phyloP scores from a whole-genome alignment of 441 rosid species.

The California macrophylla region DNA sequence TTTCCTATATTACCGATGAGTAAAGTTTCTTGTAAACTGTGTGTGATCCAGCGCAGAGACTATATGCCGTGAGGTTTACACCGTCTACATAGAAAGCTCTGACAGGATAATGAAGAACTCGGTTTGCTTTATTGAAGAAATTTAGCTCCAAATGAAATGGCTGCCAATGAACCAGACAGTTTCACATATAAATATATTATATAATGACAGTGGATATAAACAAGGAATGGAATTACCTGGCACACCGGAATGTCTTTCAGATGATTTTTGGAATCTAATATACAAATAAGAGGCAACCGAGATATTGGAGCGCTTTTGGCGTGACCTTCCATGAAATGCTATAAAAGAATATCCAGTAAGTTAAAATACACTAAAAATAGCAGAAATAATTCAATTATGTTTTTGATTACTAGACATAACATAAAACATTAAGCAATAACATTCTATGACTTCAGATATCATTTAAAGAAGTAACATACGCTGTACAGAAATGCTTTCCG shows the following conservation, averaged over 20 bases:
- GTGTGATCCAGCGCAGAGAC: slow-evolving; percentile 80
- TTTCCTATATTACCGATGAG: slow-evolving; percentile 51
- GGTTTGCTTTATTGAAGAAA: slow-evolving; percentile 85
- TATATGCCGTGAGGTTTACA: slow-evolving; percentile 75
- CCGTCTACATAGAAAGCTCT: slow-evolving; percentile 90
- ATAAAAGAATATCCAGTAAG: slow-evolving; percentile 17
- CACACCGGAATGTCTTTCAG: slow-evolving; percentile 82
- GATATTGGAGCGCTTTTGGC: slow-evolving; percentile 88
- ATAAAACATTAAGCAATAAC: neutral
- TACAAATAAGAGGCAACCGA: slow-evolving; percentile 74
- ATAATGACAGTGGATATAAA: slow-evolving; percentile 8
- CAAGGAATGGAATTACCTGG: slow-evolving; percentile 45
- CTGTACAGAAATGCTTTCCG: slow-evolving; percentile 94
- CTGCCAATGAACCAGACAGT: slow-evolving; percentile 41
- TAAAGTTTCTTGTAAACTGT: slow-evolving; percentile 78
- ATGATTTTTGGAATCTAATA: slow-evolving; percentile 64
- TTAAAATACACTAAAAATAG: neutral
- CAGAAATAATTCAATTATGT: neutral
- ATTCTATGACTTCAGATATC: neutral
- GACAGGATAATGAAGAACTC: slow-evolving; percentile 93
- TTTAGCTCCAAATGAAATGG: slow-evolving; percentile 96
- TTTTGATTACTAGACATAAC: neutral
- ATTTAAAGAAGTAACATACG: slow-evolving; percentile 24
- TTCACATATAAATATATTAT: slow-evolving; percentile 22
- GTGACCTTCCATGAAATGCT: slow-evolving; percentile 99